These are phyloP conservation scores for Verticillium nonalfalfae DNA, from an alignment of 2,329 filamentous ascomycete genomes.

Conservation along the genomic window DNA sequence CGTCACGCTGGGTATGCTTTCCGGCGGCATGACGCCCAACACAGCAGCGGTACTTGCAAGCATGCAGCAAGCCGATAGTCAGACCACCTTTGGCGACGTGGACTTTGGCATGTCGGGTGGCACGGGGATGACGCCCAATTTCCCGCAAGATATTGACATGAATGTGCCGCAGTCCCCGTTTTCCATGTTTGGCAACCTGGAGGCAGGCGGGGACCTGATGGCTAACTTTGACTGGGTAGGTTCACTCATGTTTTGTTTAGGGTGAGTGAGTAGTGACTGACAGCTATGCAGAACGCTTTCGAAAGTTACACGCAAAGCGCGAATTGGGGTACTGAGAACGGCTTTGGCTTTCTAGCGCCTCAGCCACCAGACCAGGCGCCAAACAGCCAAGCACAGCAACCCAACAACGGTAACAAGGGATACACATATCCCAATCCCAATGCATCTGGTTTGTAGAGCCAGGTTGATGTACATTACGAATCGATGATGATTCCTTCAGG, in stretches of 20 bases:
- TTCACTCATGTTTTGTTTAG: not conserved
- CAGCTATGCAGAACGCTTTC: constrained; percentile 38
- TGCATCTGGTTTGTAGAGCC: not conserved
- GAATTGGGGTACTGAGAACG: constrained; percentile 44
- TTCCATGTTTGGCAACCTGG: constrained; percentile 44
- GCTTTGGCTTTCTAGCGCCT: constrained; percentile 32
- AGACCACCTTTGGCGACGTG: constrained; percentile 30
- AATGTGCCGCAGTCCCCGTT: constrained; percentile 38
- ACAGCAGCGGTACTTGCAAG: constrained; percentile 17
- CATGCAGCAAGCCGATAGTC: constrained; percentile 30
- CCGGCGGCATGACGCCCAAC: constrained; percentile 26
- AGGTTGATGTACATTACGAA: not conserved
- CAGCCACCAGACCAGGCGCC: not conserved
- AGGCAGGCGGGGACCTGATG: constrained; percentile 29
- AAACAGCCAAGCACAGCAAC: not conserved
- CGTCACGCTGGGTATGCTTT: constrained; percentile 35
- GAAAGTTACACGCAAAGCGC: constrained; percentile 52
- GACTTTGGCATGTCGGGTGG: constrained; percentile 31
- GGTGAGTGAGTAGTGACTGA: constrained; percentile 15
- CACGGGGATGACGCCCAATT: constrained; percentile 28
- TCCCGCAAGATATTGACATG: constrained; percentile 25
- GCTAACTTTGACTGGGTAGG: constrained; percentile 55
- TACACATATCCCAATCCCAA: not conserved
- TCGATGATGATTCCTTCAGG: not conserved
- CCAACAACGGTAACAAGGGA: not conserved